These are phyloP conservation scores for Huntiella decipiens DNA, from an alignment of 2,329 filamentous ascomycete genomes.

Conservation along the genomic window DNA sequence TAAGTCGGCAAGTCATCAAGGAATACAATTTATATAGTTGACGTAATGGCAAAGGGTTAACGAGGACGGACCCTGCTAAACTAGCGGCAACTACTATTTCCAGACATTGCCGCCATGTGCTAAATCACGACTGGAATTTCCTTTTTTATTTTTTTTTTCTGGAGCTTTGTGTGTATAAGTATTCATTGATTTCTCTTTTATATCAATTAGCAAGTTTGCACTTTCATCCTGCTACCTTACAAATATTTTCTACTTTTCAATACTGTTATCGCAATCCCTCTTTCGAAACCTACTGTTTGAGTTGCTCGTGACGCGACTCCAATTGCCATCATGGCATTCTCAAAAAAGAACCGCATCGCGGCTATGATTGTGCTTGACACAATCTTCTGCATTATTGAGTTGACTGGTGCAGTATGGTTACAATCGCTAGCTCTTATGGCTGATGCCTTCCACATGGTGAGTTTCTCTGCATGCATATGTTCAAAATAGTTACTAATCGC, in stretches of 20 bases:
- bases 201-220: too few relatives aligned
- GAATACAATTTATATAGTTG: too few relatives aligned
- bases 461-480: slow-evolving; percentile 14
- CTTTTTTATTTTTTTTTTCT: too few relatives aligned
- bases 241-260: background rate
- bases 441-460: slow-evolving; percentile 94
- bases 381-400: slow-evolving; percentile 75
- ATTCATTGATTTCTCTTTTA: too few relatives aligned
- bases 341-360: slow-evolving; percentile 80
- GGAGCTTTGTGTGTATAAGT: too few relatives aligned
- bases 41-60: too few relatives aligned
- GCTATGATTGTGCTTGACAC: slow-evolving; percentile 84
- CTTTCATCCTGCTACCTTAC: too few relatives aligned
- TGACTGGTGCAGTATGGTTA: slow-evolving; percentile 69
- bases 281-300: background rate
- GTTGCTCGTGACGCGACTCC: background rate
- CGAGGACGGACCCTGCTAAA: too few relatives aligned
- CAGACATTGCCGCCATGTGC: too few relatives aligned
- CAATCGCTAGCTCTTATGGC: slow-evolving; percentile 86
- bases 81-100: too few relatives aligned
- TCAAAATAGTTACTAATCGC: background rate
- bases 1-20: too few relatives aligned
- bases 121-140: too few relatives aligned
- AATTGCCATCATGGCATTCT: slow-evolving; percentile 51
- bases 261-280: background rate